These are phyloP conservation scores for Trichoderma aggressivum DNA, from an alignment of 2,329 filamentous ascomycete species.

Conservation along the genomic window DNA sequence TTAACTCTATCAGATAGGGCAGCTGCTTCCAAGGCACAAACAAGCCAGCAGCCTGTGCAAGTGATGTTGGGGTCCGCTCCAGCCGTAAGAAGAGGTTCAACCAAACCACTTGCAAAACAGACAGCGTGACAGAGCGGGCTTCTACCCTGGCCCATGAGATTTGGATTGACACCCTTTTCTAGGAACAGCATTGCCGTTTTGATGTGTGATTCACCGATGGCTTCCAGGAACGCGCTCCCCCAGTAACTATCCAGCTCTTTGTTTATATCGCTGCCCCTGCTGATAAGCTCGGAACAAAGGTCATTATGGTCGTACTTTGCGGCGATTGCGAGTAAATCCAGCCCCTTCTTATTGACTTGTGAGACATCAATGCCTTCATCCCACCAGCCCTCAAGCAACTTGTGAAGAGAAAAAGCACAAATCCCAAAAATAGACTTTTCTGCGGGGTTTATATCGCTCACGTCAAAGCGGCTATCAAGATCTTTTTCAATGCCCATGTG, in stretches of 20 bases:
- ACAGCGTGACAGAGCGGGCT: background rate
- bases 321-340: background rate
- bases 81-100: background rate
- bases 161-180: background rate
- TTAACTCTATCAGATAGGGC: rapidly evolving
- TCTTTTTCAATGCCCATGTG: rapidly evolving
- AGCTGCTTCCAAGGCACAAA: background rate
- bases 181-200: background rate
- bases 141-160: rapidly evolving
- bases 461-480: no score
- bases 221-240: background rate
- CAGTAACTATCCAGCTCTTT: background rate
- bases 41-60: rapidly evolving
- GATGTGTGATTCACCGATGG: rapidly evolving
- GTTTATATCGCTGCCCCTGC: background rate
- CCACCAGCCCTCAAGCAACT: background rate
- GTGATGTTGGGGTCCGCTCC: background rate
- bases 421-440: background rate
- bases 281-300: background rate
- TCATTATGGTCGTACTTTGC: background rate
- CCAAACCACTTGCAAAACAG: rapidly evolving
- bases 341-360: background rate
- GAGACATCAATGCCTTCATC: background rate
- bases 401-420: background rate
- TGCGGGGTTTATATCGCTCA: background rate